Conservation (phyloP, 345 rosid genomes). For the Microthlaspi erraticum region DNA sequence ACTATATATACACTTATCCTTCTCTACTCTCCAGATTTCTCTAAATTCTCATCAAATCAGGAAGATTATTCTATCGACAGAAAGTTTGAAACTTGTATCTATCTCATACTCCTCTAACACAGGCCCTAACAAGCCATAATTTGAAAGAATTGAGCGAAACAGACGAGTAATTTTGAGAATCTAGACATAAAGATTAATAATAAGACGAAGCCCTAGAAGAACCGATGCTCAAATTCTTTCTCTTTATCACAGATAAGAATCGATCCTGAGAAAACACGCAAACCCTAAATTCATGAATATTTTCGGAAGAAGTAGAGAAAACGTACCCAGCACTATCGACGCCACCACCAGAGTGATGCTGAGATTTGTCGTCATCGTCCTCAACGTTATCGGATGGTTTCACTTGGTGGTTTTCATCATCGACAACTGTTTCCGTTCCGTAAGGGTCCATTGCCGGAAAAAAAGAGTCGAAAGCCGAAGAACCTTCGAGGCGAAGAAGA, state of each 20-base stretch:
- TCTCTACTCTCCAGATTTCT: slow-evolving; percentile 31
- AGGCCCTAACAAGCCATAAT: background rate
- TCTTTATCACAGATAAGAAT: background rate
- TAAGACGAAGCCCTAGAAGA: slow-evolving; percentile 14
- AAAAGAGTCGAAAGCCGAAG: slow-evolving; percentile 26
- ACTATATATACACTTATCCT: slow-evolving; percentile 30
- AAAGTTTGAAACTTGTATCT: slow-evolving; percentile 19
- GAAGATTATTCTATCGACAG: background rate
- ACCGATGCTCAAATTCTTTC: background rate
- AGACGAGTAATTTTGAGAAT: slow-evolving; percentile 2
- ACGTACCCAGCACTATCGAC: slow-evolving; percentile 77
- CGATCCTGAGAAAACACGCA: background rate
- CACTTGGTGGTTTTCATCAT: slow-evolving; percentile 49
- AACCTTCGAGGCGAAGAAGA: slow-evolving; percentile 20
- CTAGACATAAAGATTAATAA: background rate
- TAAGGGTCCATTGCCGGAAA: slow-evolving; percentile 57
- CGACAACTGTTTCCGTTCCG: slow-evolving; percentile 48
- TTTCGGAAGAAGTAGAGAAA: slow-evolving; percentile 29
- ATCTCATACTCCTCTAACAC: slow-evolving; percentile 3
- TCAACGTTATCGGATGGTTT: slow-evolving; percentile 49
- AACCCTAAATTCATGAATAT: slow-evolving; percentile 27
- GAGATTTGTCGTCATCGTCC: slow-evolving; percentile 60
- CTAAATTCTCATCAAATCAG: slow-evolving; percentile 1
- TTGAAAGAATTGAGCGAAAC: background rate
- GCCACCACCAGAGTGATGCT: slow-evolving; percentile 65